Evolutionary conservation across 2,329 filamentous ascomycete genomes (phyloP), one percentile per base, ranked within the genome.

Genomic region (Orbilia ellipsospora): DNA sequence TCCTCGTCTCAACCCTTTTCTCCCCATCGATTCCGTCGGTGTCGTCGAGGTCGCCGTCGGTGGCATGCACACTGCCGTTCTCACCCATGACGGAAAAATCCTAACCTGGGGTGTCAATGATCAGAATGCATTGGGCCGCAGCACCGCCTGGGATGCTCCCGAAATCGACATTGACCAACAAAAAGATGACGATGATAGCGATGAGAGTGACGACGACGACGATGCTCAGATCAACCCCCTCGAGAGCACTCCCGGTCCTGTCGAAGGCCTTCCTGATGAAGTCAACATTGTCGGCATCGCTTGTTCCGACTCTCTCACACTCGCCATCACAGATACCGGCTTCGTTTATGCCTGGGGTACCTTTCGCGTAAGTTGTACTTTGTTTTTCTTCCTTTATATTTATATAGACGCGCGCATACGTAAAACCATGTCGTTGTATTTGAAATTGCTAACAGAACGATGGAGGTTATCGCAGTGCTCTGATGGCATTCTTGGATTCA

Each of bases 41-140:
- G 88, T 95, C 42, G 91, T 95, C 1, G 89, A 92, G 82, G 83
- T 96, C 69, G 89, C 91, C 60, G 89, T 90, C 74, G 92, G 92
- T 75, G 92, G 92, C 68, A 94, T 96, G 92, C 92, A 96, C 83
- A 89, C 87, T 62, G 85, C 91, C 77, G 92, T 90, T 2, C 84
- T 95, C 62, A 94, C 92, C 59, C 87, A 89, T 78, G 90, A 94
- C 82, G 92, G 93, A 85, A 90, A 89, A 83, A 91, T 96, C 78
- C 84, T 93, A 64, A 93, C 91, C 28, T 96, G 92, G 92, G 92
- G 92, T 64, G 92, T 95, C 79, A 95, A 95, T 81, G 92, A 96
- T 80, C 89, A 93, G 80, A 90, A 91, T 77, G 91, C 92, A 7
- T 86, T 96, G 44, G 92, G 92, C 50, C 87, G 92, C 80, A 87